These are phyloP conservation scores for Boletus pseudo-olivaceus DNA, from an alignment of 768 basidiomycete species.

Conservation along the genomic window DNA sequence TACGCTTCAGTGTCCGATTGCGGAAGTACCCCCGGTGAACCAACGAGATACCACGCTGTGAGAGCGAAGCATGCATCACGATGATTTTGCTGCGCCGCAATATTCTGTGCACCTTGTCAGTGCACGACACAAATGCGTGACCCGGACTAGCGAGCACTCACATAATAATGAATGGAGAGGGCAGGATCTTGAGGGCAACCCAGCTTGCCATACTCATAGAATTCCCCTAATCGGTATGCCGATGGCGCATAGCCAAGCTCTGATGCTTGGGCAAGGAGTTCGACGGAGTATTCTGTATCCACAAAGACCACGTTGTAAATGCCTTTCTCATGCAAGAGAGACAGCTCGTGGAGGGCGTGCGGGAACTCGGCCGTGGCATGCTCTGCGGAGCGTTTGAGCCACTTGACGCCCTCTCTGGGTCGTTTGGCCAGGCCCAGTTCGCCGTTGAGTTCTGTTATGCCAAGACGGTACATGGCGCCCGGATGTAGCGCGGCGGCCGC, in stretches of 20 bases:
- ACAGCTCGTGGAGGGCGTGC: slow-evolving; percentile 92
- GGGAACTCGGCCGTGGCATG: slow-evolving; percentile 93
- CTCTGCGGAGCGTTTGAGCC: slow-evolving; percentile 96
- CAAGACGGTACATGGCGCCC: slow-evolving; percentile 94
- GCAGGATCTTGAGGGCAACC: slow-evolving; percentile 97
- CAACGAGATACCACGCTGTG: slow-evolving; percentile 99
- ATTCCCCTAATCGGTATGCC: slow-evolving; percentile 93
- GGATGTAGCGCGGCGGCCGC: slow-evolving; percentile 89
- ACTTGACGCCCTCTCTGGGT: slow-evolving; percentile 96
- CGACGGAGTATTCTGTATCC: slow-evolving; percentile 92
- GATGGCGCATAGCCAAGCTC: slow-evolving; percentile 96
- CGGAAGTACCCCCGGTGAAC: slow-evolving; percentile 94
- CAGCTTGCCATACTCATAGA: slow-evolving; percentile 99
- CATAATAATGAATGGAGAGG: slow-evolving; percentile 97
- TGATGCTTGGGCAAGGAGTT: slow-evolving; percentile 90
- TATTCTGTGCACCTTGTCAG: slow-evolving; percentile 60
- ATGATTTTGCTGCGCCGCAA: slow-evolving; percentile 96
- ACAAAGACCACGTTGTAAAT: slow-evolving; percentile 97
- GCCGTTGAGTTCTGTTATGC: slow-evolving; percentile 94
- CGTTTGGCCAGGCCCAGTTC: slow-evolving; percentile 83
- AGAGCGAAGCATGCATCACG: slow-evolving; percentile 97
- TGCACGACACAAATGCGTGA: slow-evolving; percentile 1
- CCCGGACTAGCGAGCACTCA: slow-evolving; percentile 43
- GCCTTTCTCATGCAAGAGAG: slow-evolving; percentile 93
- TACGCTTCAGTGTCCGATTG: slow-evolving; percentile 99